Base-by-base conservation (phyloP, 2,329 filamentous ascomycete species). In the Xylaria sp. region DNA sequence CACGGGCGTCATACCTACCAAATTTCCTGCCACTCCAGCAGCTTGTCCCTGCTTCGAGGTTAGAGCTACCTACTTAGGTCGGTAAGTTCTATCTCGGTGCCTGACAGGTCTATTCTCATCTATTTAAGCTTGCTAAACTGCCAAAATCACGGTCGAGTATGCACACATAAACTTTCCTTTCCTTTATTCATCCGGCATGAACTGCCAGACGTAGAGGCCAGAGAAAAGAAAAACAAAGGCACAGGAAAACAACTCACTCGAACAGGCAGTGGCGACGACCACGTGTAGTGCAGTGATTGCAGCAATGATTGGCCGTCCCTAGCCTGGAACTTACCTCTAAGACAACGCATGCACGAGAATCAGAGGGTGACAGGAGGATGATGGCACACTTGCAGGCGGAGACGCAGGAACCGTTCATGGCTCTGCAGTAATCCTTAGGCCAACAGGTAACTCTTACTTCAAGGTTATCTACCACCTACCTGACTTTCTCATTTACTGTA, bases 281-380 rank as follows among this genome's bases (percentile, higher is more conserved):
- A 73, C 72, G 72, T 73, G 72, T 72, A 71, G 63, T 50, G 46
- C 58, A 37, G 32, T 73, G 72, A 72, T 70, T 73, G 72, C 66
- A 66, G 70, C 67, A 68, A 55, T 59, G 64, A 65, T 63, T 69
- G 59, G 65, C 55, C 56, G 63, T 59, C n/a, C 57, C 58, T 32
- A 41, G 52, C 18, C 20, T 50, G 37, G 58, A 44, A 54, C 37
- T 59, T 41, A n/a, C 50, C 10, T 61, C 46, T 44, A 60, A 62
- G 63, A 51, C 56, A 54, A 70, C 55, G 50, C 63, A 62, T 28
- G 57, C 56, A 66, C 59, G 48, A 46, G 28, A 55, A 34, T 41
- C 46, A 56, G 57, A 23, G 20, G n/a, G 46, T 55, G 34, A 56
- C 20, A 50, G 18, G 15, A 7, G 13, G 51, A 39, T 7, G 41